Conservation (phyloP, 257 asterid genomes). For the Vinca minor region DNA sequence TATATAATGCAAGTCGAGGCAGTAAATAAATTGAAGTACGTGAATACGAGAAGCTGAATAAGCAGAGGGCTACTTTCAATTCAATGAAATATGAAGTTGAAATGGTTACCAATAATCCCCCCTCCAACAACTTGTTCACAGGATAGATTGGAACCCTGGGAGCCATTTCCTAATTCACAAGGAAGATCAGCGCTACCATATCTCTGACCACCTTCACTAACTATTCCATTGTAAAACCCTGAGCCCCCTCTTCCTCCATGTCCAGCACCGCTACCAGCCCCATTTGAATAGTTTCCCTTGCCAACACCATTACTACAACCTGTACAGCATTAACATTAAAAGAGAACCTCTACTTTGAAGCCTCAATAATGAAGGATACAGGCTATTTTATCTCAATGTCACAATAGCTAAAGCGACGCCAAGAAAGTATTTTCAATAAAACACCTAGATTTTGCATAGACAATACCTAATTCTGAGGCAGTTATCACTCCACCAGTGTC, state of each 20-base stretch:
- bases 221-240: slow-evolving; percentile 60
- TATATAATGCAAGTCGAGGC: neutral
- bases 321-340: slow-evolving; percentile 27
- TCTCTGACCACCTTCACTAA: slow-evolving; percentile 70
- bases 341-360: slow-evolving; percentile 15
- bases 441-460: slow-evolving; percentile 9
- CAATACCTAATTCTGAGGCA: slow-evolving; percentile 79
- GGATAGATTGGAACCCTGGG: slow-evolving; percentile 57
- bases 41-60: neutral
- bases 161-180: slow-evolving; percentile 93
- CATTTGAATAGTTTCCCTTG: slow-evolving; percentile 82
- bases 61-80: neutral
- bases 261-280: slow-evolving; percentile 96
- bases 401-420: slow-evolving; percentile 11
- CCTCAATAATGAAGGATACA: neutral
- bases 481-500: slow-evolving; percentile 67
- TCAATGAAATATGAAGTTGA: neutral
- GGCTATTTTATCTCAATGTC: slow-evolving; percentile 14
- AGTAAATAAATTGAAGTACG: neutral
- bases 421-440: slow-evolving; percentile 7
- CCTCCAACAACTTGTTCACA: slow-evolving; percentile 82
- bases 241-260: slow-evolving; percentile 99
- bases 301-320: slow-evolving; percentile 93
- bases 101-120: slow-evolving; percentile 68
- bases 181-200: slow-evolving; percentile 92